phyloP scores from a whole-genome alignment of 352 stramenopile species.

The Pythium rishiriense region DNA sequence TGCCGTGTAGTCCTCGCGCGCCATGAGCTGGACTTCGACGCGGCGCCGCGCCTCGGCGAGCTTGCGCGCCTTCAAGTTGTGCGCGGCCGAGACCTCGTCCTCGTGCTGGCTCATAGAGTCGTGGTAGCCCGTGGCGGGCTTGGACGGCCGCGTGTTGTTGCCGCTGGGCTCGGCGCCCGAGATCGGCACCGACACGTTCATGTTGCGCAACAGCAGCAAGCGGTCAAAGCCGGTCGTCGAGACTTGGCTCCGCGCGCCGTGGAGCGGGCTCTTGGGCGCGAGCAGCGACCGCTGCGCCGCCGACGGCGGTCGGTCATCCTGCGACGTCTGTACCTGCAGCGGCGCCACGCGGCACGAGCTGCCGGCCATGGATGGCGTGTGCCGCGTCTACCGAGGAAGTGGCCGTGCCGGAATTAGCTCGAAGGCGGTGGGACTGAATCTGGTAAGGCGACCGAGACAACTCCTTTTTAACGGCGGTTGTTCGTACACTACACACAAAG shows the following conservation, averaged over 20 bases:
- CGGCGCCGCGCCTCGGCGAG: conserved; percentile 48
- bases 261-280: conserved; percentile 53
- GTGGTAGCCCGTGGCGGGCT: too few species aligned
- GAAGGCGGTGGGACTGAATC: too few species aligned
- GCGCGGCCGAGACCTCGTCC: conserved; percentile 52
- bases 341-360: conserved; percentile 43
- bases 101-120: too few species aligned
- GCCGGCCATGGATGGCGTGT: too few species aligned
- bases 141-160: not conserved
- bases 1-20: conserved; percentile 58
- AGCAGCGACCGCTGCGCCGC: conserved; percentile 27
- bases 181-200: conserved; percentile 38
- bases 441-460: too few species aligned
- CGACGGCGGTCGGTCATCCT: conserved; percentile 2
- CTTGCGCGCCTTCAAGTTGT: conserved; percentile 66
- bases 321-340: conserved; percentile 36
- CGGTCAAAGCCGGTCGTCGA: conserved; percentile 37
- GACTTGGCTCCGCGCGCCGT: conserved; percentile 11
- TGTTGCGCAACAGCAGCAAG: conserved; percentile 53
- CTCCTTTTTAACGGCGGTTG: too few species aligned
- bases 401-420: too few species aligned
- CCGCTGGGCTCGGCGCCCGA: not conserved
- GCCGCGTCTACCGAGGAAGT: too few species aligned
- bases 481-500: too few species aligned
- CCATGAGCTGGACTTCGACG: conserved; percentile 48